Evolutionary conservation across 75 land plant genomes (phyloP).

Genomic region (Cryptomeria japonica): DNA sequence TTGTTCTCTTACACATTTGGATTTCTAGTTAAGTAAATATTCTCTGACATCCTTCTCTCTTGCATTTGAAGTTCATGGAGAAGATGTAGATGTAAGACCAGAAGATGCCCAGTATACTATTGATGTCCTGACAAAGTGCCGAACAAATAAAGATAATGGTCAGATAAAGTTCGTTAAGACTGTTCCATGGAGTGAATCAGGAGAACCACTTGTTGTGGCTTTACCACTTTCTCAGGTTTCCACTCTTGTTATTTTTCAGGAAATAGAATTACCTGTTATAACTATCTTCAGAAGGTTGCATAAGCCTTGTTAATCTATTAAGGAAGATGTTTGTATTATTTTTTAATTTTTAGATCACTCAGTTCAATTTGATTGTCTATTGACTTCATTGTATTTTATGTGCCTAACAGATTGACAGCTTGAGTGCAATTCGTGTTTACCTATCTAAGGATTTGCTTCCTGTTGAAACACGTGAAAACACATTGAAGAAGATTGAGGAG

Average conservation of each 20-base stretch:
- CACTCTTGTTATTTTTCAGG: conserved; percentile 5
- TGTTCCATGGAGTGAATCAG: conserved; percentile 64
- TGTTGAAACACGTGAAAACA: conserved; percentile 74
- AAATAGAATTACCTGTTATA: conserved; percentile 22
- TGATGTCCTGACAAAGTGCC: conserved; percentile 82
- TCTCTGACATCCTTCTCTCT: not conserved
- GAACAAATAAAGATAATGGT: conserved; percentile 42
- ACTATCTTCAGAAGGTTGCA: not conserved
- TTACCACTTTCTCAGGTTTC: conserved; percentile 75
- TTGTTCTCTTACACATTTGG: not conserved
- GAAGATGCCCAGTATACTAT: conserved; percentile 68
- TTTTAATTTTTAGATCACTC: not conserved
- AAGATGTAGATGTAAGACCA: conserved; percentile 49
- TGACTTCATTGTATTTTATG: not conserved
- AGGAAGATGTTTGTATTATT: not conserved
- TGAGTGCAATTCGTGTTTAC: conserved; percentile 68
- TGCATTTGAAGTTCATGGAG: conserved; percentile 25
- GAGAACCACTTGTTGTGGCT: conserved; percentile 91
- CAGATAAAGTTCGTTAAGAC: conserved; percentile 48
- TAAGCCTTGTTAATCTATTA: not conserved
- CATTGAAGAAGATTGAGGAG: conserved; percentile 72
- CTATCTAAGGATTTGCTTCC: conserved; percentile 90
- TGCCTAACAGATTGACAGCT: conserved; percentile 56
- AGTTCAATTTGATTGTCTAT: not conserved
- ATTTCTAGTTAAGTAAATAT: not conserved